Evolutionary conservation across 768 basidiomycete genomes (phyloP).

Genomic region (Agaricus subrufescens): DNA sequence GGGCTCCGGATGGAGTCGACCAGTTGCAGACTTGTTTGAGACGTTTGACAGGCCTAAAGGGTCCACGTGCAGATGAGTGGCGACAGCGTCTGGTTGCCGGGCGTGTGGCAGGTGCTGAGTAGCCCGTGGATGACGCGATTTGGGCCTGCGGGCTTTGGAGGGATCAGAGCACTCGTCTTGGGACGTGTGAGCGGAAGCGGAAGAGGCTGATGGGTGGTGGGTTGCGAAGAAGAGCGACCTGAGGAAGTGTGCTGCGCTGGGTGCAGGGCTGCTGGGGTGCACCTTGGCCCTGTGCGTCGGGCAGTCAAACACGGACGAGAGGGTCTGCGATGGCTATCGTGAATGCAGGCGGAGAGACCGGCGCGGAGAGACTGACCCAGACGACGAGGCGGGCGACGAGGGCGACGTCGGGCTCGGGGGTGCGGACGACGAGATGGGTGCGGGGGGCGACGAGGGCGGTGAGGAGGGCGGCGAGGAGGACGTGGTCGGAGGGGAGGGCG

Average conservation of each 20-base stretch:
- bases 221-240: constrained; percentile 24
- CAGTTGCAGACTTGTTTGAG: not conserved
- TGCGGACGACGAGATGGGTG: constrained; percentile 60
- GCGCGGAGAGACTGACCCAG: constrained; percentile 41
- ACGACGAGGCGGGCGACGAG: constrained; percentile 53
- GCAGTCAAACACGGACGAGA: constrained; percentile 56
- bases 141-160: constrained; percentile 5
- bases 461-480: constrained; percentile 62
- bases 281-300: constrained; percentile 54
- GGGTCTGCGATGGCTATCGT: constrained; percentile 35
- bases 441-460: constrained; percentile 60
- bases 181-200: constrained; percentile 14
- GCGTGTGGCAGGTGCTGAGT: constrained; percentile 8
- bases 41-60: not conserved
- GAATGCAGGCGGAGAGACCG: not conserved
- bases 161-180: constrained; percentile 20
- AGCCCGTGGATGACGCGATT: constrained; percentile 8
- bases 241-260: constrained; percentile 16
- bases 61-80: not conserved
- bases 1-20: not conserved
- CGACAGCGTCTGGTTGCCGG: not conserved
- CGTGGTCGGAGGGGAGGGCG: constrained; percentile 47
- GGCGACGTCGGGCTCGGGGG: constrained; percentile 59
- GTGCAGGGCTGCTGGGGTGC: constrained; percentile 16
- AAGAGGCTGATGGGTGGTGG: constrained; percentile 6